phyloP scores from a whole-genome alignment of 495 filamentous ascomycete genomes.

The Tetracladium setigerum region DNA sequence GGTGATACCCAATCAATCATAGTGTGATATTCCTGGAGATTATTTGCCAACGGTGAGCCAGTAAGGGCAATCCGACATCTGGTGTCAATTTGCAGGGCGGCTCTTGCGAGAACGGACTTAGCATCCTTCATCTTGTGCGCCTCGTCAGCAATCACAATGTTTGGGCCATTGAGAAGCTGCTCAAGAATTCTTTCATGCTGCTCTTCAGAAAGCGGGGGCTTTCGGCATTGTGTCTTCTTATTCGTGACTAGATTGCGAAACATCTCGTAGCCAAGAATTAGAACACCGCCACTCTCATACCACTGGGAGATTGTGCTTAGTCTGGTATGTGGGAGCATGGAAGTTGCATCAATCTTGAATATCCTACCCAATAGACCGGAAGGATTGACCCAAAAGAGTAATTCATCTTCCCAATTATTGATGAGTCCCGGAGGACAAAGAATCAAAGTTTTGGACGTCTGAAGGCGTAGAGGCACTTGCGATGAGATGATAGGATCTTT shows the following conservation, averaged over 20 bases:
- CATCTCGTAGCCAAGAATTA: conserved; percentile 66
- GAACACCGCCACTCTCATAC: conserved; percentile 58
- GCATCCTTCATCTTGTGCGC: conserved; percentile 73
- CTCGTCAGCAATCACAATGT: conserved; percentile 81
- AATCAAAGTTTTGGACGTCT: conserved; percentile 56
- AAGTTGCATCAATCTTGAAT: conserved; percentile 36
- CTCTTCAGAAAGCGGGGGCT: conserved; percentile 23
- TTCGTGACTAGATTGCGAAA: conserved; percentile 37
- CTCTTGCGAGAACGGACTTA: conserved; percentile 38
- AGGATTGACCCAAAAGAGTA: conserved; percentile 57
- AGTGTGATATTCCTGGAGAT: conserved; percentile 70
- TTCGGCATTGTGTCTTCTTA: conserved; percentile 11
- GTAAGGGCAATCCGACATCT: conserved; percentile 77
- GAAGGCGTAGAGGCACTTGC: conserved; percentile 62
- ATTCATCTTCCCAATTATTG: conserved; percentile 78
- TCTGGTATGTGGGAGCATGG: conserved; percentile 26
- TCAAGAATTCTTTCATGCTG: conserved; percentile 32
- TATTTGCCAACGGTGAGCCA: conserved; percentile 79
- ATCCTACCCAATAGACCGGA: conserved; percentile 41
- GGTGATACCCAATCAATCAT: conserved; percentile 89
- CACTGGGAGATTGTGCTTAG: conserved; percentile 43
- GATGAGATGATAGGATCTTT: conserved; percentile 40
- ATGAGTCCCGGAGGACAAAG: conserved; percentile 69
- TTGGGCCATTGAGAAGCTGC: conserved; percentile 51
- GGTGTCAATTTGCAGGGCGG: conserved; percentile 51